Percentiles rank a stretch among this genome's conserved stretches.
Conservation (phyloP, 305 asterid genomes). For the Fraxinus ornus region DNA sequence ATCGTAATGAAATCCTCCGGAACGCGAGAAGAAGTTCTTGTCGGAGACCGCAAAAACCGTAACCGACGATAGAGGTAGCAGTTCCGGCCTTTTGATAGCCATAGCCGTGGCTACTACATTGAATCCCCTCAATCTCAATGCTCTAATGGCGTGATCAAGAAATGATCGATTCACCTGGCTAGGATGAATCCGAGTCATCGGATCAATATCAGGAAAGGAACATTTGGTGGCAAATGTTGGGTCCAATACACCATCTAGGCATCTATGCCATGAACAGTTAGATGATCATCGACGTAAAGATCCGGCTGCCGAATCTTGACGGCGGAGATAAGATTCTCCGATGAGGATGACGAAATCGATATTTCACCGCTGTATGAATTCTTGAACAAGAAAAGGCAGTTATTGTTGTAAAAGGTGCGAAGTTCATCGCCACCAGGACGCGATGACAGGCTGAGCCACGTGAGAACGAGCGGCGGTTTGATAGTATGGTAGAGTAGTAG, state of each 20-base stretch:
- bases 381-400: constrained; percentile 52
- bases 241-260: constrained; percentile 59
- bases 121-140: constrained; percentile 51
- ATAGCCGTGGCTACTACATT: constrained; percentile 59
- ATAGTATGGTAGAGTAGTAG: constrained; percentile 65
- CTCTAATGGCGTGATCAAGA: constrained; percentile 58
- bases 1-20: constrained; percentile 54
- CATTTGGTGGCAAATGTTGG: constrained; percentile 47
- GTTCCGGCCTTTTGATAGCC: constrained; percentile 41
- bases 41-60: constrained; percentile 68
- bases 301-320: constrained; percentile 64
- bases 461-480: constrained; percentile 45
- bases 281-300: constrained; percentile 51
- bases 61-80: constrained; percentile 43
- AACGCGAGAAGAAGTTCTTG: constrained; percentile 36
- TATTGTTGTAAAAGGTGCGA: constrained; percentile 40
- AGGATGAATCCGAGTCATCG: constrained; percentile 24
- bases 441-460: constrained; percentile 42
- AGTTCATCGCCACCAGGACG: constrained; percentile 41
- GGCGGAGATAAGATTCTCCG: constrained; percentile 35
- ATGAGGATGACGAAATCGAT: constrained; percentile 43
- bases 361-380: constrained; percentile 30
- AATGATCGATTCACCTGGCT: constrained; percentile 32
- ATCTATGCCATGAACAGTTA: constrained; percentile 67
- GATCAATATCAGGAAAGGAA: constrained; percentile 25